Evolutionary conservation across 441 rosid genomes (phyloP).

Genomic region (Kokia cookei): DNA sequence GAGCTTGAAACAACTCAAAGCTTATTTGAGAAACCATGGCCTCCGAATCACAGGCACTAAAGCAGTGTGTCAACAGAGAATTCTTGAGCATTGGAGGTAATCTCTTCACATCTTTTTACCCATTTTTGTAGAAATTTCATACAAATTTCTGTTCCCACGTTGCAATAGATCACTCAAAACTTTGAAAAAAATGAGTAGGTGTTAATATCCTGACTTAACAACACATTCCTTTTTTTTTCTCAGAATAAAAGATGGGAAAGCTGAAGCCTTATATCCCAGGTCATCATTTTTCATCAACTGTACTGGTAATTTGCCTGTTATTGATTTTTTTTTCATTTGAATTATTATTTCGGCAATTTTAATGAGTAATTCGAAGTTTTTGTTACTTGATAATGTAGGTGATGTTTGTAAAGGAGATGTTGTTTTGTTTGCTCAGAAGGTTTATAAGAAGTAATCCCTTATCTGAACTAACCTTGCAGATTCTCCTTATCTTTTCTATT

Average conservation of each 20-base stretch:
- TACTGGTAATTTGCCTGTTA: conserved; percentile 24
- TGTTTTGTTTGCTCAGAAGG: conserved; percentile 57
- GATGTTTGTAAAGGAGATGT: conserved; percentile 63
- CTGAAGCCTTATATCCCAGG: conserved; percentile 37
- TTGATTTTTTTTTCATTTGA: neutral
- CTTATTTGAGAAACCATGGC: conserved; percentile 13
- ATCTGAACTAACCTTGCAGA: neutral
- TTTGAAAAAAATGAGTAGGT: neutral
- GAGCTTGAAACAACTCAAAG: conserved; percentile 9
- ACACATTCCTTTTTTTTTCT: neutral
- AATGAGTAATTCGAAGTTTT: neutral
- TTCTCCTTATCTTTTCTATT: conserved; percentile 2
- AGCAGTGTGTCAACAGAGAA: conserved; percentile 26
- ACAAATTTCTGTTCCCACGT: neutral
- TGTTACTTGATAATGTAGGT: conserved; percentile 21
- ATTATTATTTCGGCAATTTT: neutral
- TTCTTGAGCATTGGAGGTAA: conserved; percentile 34
- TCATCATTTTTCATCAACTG: conserved; percentile 41
- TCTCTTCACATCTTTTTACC: neutral
- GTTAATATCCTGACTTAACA: neutral
- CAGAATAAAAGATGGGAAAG: conserved; percentile 45
- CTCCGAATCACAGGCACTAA: conserved; percentile 29
- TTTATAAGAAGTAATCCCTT: conserved; percentile 39
- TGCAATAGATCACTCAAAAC: neutral
- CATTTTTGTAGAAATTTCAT: neutral